phyloP scores from a whole-genome alignment of 768 basidiomycete genomes.

The Suillus fuscotomentosus region DNA sequence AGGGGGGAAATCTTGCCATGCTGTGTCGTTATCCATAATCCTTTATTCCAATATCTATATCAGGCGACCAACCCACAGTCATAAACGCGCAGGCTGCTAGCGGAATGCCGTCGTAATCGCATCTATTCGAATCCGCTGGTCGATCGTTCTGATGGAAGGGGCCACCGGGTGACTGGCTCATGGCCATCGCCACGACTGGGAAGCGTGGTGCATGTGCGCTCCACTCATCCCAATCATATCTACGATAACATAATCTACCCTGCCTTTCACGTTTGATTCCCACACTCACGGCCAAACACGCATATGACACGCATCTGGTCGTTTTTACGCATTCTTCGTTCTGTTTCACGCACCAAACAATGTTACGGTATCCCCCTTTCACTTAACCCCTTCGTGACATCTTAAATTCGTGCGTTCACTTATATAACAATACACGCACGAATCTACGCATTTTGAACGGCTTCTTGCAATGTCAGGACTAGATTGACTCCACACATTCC shows the following conservation, averaged over 20 bases:
- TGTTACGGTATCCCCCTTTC: not conserved
- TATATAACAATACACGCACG: not conserved
- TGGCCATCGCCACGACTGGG: not conserved
- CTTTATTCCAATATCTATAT: constrained; percentile 5
- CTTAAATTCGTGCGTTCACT: not conserved
- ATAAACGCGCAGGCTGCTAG: not conserved
- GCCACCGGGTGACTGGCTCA: not conserved
- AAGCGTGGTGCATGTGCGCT: not conserved
- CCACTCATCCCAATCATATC: not conserved
- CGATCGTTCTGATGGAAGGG: constrained; percentile 5
- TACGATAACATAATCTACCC: not conserved
- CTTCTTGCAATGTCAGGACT: not conserved
- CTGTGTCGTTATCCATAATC: not conserved
- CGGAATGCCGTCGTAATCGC: constrained; percentile 1
- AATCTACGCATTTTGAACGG: not conserved
- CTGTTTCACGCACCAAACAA: not conserved
- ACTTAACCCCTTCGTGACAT: not conserved
- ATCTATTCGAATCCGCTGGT: not conserved
- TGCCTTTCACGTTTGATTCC: not conserved
- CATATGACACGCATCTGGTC: not conserved
- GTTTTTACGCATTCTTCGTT: not conserved
- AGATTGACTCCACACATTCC: not conserved
- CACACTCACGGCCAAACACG: not conserved
- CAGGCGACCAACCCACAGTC: not conserved
- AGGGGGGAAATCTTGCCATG: not conserved